phyloP scores from a whole-genome alignment of 1,284 basidiomycete species.

The Moesziomyces aphidis region DNA sequence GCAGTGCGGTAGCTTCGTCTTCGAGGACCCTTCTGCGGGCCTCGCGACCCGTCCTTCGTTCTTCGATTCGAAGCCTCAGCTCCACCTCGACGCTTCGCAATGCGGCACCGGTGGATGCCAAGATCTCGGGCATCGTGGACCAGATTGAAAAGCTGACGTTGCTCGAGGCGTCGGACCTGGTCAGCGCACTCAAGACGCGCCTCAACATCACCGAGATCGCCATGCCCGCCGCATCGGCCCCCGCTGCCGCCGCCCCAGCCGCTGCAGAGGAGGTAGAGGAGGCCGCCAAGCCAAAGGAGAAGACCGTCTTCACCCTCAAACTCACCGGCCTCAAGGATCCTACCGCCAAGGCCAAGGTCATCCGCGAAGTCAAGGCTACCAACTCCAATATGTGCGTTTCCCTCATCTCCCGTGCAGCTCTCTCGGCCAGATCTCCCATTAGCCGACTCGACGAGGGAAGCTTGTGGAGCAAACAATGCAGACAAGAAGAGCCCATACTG shows the following conservation, averaged over 20 bases:
- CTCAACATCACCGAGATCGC: constrained; percentile 98
- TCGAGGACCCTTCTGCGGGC: constrained; percentile 12
- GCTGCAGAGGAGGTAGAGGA: constrained; percentile 71
- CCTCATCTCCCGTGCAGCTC: too few species aligned
- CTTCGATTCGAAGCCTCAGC: constrained; percentile 16
- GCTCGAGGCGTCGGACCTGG: constrained; percentile 96
- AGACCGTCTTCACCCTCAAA: constrained; percentile 95
- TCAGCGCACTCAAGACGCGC: constrained; percentile 88
- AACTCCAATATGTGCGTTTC: constrained; percentile 59
- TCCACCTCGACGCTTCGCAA: constrained; percentile 12
- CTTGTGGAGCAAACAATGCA: too few species aligned
- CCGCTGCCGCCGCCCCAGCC: constrained; percentile 49
- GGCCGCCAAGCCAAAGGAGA: constrained; percentile 97
- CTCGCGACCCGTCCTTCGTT: constrained; percentile 5
- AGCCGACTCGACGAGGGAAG: too few species aligned
- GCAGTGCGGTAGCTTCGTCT: constrained; percentile 33
- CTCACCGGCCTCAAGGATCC: constrained; percentile 62
- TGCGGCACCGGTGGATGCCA: constrained; percentile 70
- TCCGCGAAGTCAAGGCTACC: constrained; percentile 92
- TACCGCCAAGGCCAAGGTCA: constrained; percentile 87
- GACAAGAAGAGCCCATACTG: too few species aligned
- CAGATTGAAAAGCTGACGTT: constrained; percentile 90
- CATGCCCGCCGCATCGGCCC: constrained; percentile 81
- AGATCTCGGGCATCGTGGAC: constrained; percentile 87
- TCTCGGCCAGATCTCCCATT: too few species aligned